Evolutionary conservation across 257 asterid species (phyloP), one percentile per base, ranked within the genome.

Genomic region (Jacaranda copaia): DNA sequence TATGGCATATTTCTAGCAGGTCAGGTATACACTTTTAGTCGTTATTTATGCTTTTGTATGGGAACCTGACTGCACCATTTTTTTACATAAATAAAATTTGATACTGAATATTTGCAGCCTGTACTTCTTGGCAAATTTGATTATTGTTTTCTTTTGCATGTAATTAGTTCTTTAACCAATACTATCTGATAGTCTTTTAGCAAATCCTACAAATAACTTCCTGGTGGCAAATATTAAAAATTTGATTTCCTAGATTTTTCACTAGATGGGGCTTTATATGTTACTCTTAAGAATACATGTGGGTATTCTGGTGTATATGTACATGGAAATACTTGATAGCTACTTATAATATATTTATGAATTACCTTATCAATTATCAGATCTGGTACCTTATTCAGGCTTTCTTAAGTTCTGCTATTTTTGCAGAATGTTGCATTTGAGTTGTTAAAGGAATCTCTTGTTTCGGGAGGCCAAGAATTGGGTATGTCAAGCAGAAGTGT

Each of bases 351-450:
- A 39, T 65, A 32, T 53, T 45, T 38, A 32, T 58, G 70, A 49
- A 25, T 25, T 25, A 25, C 2, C 32, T 0, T 76, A 72, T 46
- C 57, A 67, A 55, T 52, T 74, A 11, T 56, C 6, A 51, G 32
- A 19, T 46, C 53, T 35, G 64, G 42, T 62, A 9, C 61, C 36
- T 59, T 51, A 56, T 71, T 72, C 68, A 56, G 69, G 39, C 49
- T 71, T 63, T 45, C 32, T 40, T 38, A 66, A 59, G 52, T 74
- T 77, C 10, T 68, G 68, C 40, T 64, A 61, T 48, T 76, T 86
- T 84, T 83, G 90, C 96, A 96, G 97, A 87, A 93, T 84, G 97
- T 89, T 75, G 99, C 99, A 74, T 87, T 88, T 82, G 97, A 90
- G 68, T 84, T 84, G 74, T 75, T 93, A 86, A 87, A 82, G 79